Percentiles rank a stretch among this genome's conserved stretches.
These are phyloP conservation scores for Thelonectria olida DNA, from an alignment of 2,329 filamentous ascomycete genomes.

Conservation along the genomic window DNA sequence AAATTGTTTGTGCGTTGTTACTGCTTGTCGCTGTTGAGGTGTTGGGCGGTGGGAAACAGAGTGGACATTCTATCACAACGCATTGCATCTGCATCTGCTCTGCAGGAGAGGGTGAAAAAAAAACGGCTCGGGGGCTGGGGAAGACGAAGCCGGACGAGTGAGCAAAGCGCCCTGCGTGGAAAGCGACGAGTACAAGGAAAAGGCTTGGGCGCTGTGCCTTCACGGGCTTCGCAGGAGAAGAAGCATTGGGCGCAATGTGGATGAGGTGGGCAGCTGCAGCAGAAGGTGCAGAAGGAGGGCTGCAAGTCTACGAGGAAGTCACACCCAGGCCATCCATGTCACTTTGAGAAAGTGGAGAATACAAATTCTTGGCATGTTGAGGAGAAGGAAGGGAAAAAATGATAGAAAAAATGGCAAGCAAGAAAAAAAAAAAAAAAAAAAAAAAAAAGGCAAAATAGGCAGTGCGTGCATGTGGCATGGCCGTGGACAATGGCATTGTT, in stretches of 20 bases:
- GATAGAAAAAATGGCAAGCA: slow-evolving; percentile 34
- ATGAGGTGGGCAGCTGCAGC: slow-evolving; percentile 13
- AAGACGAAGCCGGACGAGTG: background rate
- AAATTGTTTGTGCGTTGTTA: background rate
- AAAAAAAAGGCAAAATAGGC: background rate
- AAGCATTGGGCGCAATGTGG: slow-evolving; percentile 8
- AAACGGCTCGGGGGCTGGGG: background rate
- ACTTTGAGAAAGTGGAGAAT: slow-evolving; percentile 13
- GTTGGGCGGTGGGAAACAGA: background rate
- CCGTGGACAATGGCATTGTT: slow-evolving; percentile 1
- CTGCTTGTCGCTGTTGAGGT: background rate
- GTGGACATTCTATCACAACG: background rate
- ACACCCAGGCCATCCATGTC: background rate
- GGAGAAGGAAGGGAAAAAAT: slow-evolving; percentile 14
- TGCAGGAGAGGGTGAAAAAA: slow-evolving; percentile 1
- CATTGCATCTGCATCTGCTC: background rate
- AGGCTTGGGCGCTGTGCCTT: slow-evolving; percentile 12
- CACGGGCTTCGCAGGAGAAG: slow-evolving; percentile 5
- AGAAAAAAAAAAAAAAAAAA: background rate
- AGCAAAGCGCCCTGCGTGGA: background rate
- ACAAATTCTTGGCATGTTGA: slow-evolving; percentile 24
- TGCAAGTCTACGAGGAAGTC: slow-evolving; percentile 18
- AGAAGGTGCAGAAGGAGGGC: slow-evolving; percentile 1
- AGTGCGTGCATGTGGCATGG: background rate
- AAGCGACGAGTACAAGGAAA: background rate